Base-by-base conservation (phyloP, 306 rosid species). In the Dicorynia guianensis region DNA sequence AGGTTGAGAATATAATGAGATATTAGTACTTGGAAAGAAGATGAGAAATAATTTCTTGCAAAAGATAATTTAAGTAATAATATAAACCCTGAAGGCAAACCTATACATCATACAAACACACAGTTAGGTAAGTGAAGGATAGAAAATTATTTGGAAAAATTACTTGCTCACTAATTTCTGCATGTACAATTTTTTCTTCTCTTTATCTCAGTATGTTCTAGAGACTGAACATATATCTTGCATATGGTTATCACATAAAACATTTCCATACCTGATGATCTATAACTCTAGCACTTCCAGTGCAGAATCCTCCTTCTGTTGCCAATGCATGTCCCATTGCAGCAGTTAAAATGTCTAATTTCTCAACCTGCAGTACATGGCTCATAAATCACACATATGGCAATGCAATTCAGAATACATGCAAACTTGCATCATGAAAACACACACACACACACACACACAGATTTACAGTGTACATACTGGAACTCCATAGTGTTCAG, bases 291-390 rank as follows among this genome's bases (percentile, higher is more conserved):
- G 97, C 83, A 78, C 81, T 96, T 83, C 98, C 99, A 2, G 97
- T 96, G 91, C 99, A 92, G 86, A 96, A 96, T 75, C 99, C 99
- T 80, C 99, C 99, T 83, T 92, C 99, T 38, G 98, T 53, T 15
- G 99, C 99, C 80, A 96, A 82, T 67, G 98, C 96, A 77, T 92
- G 96, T 77, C 99, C 99, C 99, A 96, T 89, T 52, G 98, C 89
- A 78, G 99, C 98, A 46, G 99, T 96, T 71, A 96, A 79, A 77
- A 96, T 91, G 69, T 96, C 99, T 79, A 96, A 80, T 82, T 96
- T 90, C 25, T 86, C 99, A 85, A 81, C 87, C 99, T 90, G 91
- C 80, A 84, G 69, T 47, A 72, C 52, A 71, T 50, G 63, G 81
- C n/a, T 62, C 79, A 67, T 66, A 66, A 83, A 79, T 85, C 75